phyloP scores from a whole-genome alignment of 2,329 filamentous ascomycete species.

The Epicoccum nigrum region DNA sequence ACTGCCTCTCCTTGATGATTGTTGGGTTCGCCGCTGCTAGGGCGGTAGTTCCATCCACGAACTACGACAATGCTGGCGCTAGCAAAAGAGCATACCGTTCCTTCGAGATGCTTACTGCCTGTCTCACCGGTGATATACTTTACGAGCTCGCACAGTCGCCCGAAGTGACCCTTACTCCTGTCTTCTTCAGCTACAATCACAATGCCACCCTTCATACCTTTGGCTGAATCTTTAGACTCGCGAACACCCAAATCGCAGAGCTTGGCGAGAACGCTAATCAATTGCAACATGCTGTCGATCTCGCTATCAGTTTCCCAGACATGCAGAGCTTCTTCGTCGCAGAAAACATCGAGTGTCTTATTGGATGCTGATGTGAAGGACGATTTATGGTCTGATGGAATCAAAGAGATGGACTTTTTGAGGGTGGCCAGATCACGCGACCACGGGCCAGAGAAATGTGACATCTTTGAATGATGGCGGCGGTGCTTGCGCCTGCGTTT shows the following conservation, averaged over 20 bases:
- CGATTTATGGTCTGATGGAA: conserved; percentile 33
- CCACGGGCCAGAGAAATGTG: conserved; percentile 35
- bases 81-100: conserved; percentile 30
- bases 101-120: conserved; percentile 35
- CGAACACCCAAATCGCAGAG: conserved; percentile 31
- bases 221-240: conserved; percentile 14
- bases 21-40: conserved; percentile 9
- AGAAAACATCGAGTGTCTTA: conserved; percentile 28
- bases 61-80: conserved; percentile 39
- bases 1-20: conserved; percentile 22
- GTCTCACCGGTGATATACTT: conserved; percentile 29
- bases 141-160: conserved; percentile 36
- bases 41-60: conserved; percentile 29
- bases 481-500: conserved; percentile 14
- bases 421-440: conserved; percentile 32
- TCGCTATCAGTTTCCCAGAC: conserved; percentile 45
- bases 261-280: conserved; percentile 40
- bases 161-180: conserved; percentile 25
- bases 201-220: conserved; percentile 29
- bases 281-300: conserved; percentile 39
- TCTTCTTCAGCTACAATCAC: conserved; percentile 38
- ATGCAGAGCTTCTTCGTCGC: conserved; percentile 32
- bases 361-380: conserved; percentile 30
- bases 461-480: conserved; percentile 12
- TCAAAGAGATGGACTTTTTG: conserved; percentile 30